Evolutionary conservation across 1,284 basidiomycete species (phyloP).

Genomic region (Agaricales sp.): DNA sequence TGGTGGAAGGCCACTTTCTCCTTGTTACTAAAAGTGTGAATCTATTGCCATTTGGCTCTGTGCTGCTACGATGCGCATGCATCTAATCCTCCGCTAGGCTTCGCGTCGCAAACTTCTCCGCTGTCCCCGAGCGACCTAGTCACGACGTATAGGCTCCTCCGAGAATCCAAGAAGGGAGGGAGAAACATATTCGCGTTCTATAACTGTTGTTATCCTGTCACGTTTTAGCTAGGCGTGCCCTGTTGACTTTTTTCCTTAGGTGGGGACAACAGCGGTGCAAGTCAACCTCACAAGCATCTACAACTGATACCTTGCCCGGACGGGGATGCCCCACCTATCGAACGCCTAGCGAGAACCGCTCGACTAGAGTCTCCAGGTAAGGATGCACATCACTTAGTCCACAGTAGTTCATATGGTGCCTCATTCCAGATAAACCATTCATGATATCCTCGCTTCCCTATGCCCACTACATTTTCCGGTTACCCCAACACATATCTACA

Average conservation of each 20-base stretch:
- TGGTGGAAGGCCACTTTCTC: slow-evolving; percentile 74
- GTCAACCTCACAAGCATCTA: slow-evolving; percentile 81
- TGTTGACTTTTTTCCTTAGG: slow-evolving; percentile 28
- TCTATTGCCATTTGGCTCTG: slow-evolving; percentile 3
- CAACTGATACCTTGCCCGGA: slow-evolving; percentile 66
- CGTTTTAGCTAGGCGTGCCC: not conserved
- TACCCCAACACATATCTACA: slow-evolving; percentile 27
- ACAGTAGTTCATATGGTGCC: not conserved
- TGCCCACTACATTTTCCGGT: slow-evolving; percentile 68
- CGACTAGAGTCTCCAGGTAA: slow-evolving; percentile 51
- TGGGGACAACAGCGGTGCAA: slow-evolving; percentile 74
- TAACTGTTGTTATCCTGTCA: slow-evolving; percentile 46
- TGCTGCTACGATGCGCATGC: not conserved
- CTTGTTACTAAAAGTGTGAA: slow-evolving; percentile 65
- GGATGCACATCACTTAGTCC: slow-evolving; percentile 10
- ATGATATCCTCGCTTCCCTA: slow-evolving; percentile 60
- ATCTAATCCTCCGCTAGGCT: slow-evolving; percentile 35
- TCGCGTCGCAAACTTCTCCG: slow-evolving; percentile 66
- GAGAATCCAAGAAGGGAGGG: slow-evolving; percentile 53
- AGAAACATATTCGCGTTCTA: slow-evolving; percentile 71
- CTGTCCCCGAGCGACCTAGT: slow-evolving; percentile 70
- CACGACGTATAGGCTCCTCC: slow-evolving; percentile 58
- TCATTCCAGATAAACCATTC: slow-evolving; percentile 57
- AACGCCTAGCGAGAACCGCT: slow-evolving; percentile 49
- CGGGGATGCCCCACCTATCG: slow-evolving; percentile 61